These are phyloP conservation scores for Antrodiella citrinella DNA, from an alignment of 768 basidiomycete genomes.

Conservation along the genomic window DNA sequence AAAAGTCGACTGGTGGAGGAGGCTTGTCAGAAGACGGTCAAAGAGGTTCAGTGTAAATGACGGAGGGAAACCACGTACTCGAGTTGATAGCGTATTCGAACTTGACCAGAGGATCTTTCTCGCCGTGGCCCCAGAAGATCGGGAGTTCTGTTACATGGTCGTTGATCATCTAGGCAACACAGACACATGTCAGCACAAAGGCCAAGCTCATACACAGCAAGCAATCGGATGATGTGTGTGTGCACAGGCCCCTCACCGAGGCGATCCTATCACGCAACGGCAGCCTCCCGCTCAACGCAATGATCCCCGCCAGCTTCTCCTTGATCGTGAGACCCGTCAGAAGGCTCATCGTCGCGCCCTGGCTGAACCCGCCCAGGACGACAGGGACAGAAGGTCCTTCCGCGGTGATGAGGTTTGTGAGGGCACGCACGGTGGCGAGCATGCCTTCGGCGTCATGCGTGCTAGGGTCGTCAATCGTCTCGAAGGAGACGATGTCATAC, in stretches of 20 bases:
- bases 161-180: conserved; percentile 56
- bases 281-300: conserved; percentile 73
- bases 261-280: conserved; percentile 60
- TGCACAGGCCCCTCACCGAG: conserved; percentile 48
- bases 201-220: neutral
- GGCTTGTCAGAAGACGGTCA: too few species aligned
- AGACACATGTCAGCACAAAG: neutral
- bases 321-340: conserved; percentile 63
- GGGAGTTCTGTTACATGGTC: conserved; percentile 54
- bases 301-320: conserved; percentile 63
- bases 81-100: conserved; percentile 46
- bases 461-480: conserved; percentile 49
- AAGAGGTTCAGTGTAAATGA: too few species aligned
- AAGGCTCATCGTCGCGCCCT: conserved; percentile 76
- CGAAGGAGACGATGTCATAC: conserved; percentile 77
- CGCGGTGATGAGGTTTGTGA: conserved; percentile 62
- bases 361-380: conserved; percentile 83
- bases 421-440: conserved; percentile 47
- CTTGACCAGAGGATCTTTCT: conserved; percentile 65
- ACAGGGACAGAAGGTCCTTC: conserved; percentile 70
- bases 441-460: conserved; percentile 77
- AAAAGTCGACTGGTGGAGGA: conserved; percentile 32
- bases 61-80: neutral
- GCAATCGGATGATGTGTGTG: conserved; percentile 1
- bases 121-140: conserved; percentile 85